Conservation (phyloP, 225 moss, liverwort and hornwort species). For the Takakia lepidozioides region DNA sequence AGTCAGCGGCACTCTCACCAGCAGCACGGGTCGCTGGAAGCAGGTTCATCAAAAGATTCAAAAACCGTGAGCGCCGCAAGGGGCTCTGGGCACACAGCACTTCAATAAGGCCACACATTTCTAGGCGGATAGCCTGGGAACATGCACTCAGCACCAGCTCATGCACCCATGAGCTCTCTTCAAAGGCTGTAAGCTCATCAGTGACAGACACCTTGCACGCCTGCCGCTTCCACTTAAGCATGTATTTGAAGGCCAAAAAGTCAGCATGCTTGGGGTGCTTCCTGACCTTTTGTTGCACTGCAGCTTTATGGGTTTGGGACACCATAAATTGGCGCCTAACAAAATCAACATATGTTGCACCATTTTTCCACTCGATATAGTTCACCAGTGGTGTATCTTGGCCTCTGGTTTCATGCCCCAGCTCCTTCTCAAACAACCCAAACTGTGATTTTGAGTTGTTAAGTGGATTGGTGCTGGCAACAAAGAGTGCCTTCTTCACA, state of each 20-base stretch:
- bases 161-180: slow-evolving; percentile 98
- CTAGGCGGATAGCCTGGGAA: slow-evolving; percentile 93
- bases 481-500: slow-evolving; percentile 40
- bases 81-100: slow-evolving; percentile 91
- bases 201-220: slow-evolving; percentile 77
- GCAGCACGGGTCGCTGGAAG: slow-evolving; percentile 83
- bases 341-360: slow-evolving; percentile 76
- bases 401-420: slow-evolving; percentile 51
- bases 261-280: slow-evolving; percentile 76
- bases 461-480: slow-evolving; percentile 29
- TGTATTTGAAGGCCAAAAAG: slow-evolving; percentile 78
- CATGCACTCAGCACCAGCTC: slow-evolving; percentile 98
- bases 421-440: slow-evolving; percentile 49
- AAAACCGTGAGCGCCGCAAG: slow-evolving; percentile 74
- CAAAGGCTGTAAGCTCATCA: slow-evolving; percentile 93
- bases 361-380: slow-evolving; percentile 94
- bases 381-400: slow-evolving; percentile 66
- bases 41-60: slow-evolving; percentile 90
- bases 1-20: slow-evolving; percentile 97
- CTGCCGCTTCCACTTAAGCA: slow-evolving; percentile 82
- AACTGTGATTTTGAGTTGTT: slow-evolving; percentile 43
- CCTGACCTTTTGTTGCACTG: slow-evolving; percentile 47
- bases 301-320: slow-evolving; percentile 56
- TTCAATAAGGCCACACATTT: slow-evolving; percentile 97
- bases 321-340: slow-evolving; percentile 69